A percentile compares a stretch with the other conserved stretches of the same genome.
phyloP scores from a whole-genome alignment of 1,284 basidiomycete species.

The Phylloboletellus chloephorus region DNA sequence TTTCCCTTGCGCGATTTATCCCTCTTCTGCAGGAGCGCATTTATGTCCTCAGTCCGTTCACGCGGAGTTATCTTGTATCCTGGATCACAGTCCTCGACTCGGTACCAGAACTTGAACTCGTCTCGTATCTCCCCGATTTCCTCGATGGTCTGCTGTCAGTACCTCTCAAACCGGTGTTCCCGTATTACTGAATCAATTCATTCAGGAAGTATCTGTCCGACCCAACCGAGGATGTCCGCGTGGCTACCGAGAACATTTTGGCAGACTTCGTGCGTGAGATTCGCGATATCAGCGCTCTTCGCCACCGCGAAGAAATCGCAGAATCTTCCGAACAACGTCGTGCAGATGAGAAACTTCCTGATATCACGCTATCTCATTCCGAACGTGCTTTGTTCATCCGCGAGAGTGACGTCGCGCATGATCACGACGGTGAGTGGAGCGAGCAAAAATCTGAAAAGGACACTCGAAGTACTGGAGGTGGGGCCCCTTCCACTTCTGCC shows the following conservation, averaged over 20 bases:
- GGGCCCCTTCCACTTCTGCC: slow-evolving; percentile 17
- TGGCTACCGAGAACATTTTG: slow-evolving; percentile 87
- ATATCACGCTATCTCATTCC: slow-evolving; percentile 43
- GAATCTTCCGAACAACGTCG: slow-evolving; percentile 40
- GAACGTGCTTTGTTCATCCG: slow-evolving; percentile 50
- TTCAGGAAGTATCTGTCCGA: slow-evolving; percentile 91
- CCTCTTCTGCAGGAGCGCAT: slow-evolving; percentile 92
- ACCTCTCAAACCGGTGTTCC: slow-evolving; percentile 6
- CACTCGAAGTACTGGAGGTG: slow-evolving; percentile 62
- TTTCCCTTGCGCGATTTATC: slow-evolving; percentile 92
- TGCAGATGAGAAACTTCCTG: slow-evolving; percentile 43
- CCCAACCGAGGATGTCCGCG: slow-evolving; percentile 88
- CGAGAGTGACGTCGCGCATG: slow-evolving; percentile 45
- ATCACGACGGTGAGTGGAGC: slow-evolving; percentile 41
- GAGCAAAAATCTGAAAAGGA: slow-evolving; percentile 47
- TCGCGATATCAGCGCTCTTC: slow-evolving; percentile 74
- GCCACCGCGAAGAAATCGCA: slow-evolving; percentile 54
- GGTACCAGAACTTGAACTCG: slow-evolving; percentile 93
- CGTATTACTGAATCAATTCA: slow-evolving; percentile 12
- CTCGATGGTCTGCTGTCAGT: slow-evolving; percentile 88
- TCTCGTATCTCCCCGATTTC: slow-evolving; percentile 92
- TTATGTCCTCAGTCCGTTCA: slow-evolving; percentile 93
- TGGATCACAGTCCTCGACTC: slow-evolving; percentile 98
- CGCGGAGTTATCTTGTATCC: slow-evolving; percentile 91
- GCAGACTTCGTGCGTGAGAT: slow-evolving; percentile 94